Base-by-base conservation (phyloP, 257 asterid genomes). In the Orobanche coerulescens region DNA sequence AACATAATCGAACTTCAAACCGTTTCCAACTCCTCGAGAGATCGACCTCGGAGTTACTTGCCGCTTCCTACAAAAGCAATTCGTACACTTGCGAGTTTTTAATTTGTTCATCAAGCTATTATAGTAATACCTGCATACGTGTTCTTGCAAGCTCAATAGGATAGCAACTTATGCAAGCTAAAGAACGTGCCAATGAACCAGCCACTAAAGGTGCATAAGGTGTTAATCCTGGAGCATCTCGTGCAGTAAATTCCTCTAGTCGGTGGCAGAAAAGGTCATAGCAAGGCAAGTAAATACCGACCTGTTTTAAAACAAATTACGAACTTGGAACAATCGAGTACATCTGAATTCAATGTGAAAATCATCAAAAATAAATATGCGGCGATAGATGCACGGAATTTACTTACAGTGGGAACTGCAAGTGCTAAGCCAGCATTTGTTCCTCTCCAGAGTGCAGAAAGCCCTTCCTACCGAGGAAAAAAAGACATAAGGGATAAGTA, bases 71-170 rank as follows among this genome's bases (percentile, higher is more conserved):
- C n/a, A n/a, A n/a, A n/a, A n/a, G n/a, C n/a, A n/a, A n/a, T n/a
- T n/a, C n/a, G n/a, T n/a, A n/a, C n/a, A n/a, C n/a, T n/a, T n/a
- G n/a, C n/a, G n/a, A n/a, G n/a, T n/a, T n/a, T n/a, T n/a, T n/a
- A n/a, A n/a, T 51, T 19, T n/a, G n/a, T n/a, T n/a, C n/a, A n/a
- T n/a, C n/a, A n/a, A n/a, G n/a, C n/a, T n/a, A n/a, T n/a, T n/a
- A 44, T 24, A 59, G 2, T 16, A 16, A 20, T 75, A 91, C 97
- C 97, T 91, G 97, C 97, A 91, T 87, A 6, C 97, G 94, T 15
- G 97, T 91, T 79, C 78, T 91, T 51, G 96, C 97, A 66, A 87
- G 97, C 78, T 91, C 97, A 76, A 91, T 83, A 18, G 97, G 97
- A 64, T 91, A 91, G 79, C 97, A 91, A 76, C 90, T 87, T 34